phyloP scores from a whole-genome alignment of 2,329 filamentous ascomycete genomes.

The Colletotrichum caudatum region DNA sequence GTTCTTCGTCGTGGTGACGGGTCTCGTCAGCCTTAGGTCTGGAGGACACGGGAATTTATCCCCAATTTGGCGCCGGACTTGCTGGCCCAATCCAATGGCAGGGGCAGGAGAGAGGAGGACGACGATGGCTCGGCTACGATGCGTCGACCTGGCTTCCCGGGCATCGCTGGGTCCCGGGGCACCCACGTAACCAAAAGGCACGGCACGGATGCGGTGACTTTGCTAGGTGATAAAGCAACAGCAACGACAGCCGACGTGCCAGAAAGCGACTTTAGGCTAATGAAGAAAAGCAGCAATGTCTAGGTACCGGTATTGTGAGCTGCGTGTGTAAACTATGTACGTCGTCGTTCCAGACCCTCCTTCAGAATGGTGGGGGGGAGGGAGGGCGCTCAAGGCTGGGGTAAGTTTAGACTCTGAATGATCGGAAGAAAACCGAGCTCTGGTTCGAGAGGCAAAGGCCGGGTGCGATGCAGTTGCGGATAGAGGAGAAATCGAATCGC shows the following conservation, averaged over 20 bases:
- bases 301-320: not conserved
- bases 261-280: slow-evolving; percentile 33
- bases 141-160: slow-evolving; percentile 21
- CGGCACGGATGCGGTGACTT: slow-evolving; percentile 27
- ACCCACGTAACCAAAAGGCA: slow-evolving; percentile 17
- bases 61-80: not conserved
- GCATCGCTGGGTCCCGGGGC: slow-evolving; percentile 17
- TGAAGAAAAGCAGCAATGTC: slow-evolving; percentile 14
- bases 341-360: not conserved
- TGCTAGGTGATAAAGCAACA: not conserved
- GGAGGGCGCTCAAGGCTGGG: not conserved
- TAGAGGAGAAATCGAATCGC: not conserved
- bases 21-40: slow-evolving; percentile 37
- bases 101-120: not conserved
- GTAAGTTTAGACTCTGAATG: not conserved
- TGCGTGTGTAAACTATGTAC: not conserved
- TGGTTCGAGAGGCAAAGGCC: slow-evolving; percentile 5
- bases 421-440: slow-evolving; percentile 32
- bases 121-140: slow-evolving; percentile 18
- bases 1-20: slow-evolving; percentile 14
- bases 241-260: not conserved
- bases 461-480: not conserved
- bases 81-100: not conserved
- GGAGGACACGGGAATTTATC: slow-evolving; percentile 27
- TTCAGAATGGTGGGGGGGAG: not conserved